Conservation (phyloP, 1,139 yeast genomes). For the Oligophagozyma castellii region DNA sequence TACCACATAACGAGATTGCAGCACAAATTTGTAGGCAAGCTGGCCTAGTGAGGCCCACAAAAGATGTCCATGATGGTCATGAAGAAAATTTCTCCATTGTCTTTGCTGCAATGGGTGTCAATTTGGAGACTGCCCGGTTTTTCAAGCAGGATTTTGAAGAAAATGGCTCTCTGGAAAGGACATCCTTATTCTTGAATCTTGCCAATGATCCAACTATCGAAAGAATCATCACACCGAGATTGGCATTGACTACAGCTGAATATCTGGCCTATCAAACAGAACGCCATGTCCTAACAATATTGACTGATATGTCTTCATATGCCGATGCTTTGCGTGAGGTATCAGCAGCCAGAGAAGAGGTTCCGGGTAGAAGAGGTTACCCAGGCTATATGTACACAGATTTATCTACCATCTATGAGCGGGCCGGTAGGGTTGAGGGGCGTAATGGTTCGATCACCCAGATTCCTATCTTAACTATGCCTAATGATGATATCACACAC, state of each 20-base stretch:
- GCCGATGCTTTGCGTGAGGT: slow-evolving; percentile 99
- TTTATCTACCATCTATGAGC: slow-evolving; percentile 95
- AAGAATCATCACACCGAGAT: slow-evolving; percentile 97
- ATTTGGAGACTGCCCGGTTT: slow-evolving; percentile 80
- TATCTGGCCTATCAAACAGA: slow-evolving; percentile 97
- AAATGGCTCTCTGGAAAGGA: slow-evolving; percentile 95
- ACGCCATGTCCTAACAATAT: slow-evolving; percentile 93
- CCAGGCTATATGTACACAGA: slow-evolving; percentile 99
- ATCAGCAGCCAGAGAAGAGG: slow-evolving; percentile 99
- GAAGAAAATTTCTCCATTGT: slow-evolving; percentile 98
- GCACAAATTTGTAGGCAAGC: slow-evolving; percentile 99
- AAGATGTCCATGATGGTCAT: slow-evolving; percentile 99
- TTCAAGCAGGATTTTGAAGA: slow-evolving; percentile 99
- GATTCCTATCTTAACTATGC: slow-evolving; percentile 98
- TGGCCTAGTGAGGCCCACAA: slow-evolving; percentile 96
- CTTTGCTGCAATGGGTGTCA: slow-evolving; percentile 97
- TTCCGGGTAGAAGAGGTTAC: slow-evolving; percentile 99
- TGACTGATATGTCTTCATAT: slow-evolving; percentile 98
- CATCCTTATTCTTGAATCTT: slow-evolving; percentile 87
- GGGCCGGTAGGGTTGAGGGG: slow-evolving; percentile 99
- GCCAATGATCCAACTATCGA: slow-evolving; percentile 99
- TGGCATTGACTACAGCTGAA: slow-evolving; percentile 98
- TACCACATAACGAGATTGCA: slow-evolving; percentile 98
- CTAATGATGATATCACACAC: slow-evolving; percentile 98
- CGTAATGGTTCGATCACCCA: slow-evolving; percentile 98